A percentile compares a stretch with the other conserved stretches of the same genome.
Evolutionary conservation across 306 rosid genomes (phyloP).

Genomic region (Cicer bijugum): DNA sequence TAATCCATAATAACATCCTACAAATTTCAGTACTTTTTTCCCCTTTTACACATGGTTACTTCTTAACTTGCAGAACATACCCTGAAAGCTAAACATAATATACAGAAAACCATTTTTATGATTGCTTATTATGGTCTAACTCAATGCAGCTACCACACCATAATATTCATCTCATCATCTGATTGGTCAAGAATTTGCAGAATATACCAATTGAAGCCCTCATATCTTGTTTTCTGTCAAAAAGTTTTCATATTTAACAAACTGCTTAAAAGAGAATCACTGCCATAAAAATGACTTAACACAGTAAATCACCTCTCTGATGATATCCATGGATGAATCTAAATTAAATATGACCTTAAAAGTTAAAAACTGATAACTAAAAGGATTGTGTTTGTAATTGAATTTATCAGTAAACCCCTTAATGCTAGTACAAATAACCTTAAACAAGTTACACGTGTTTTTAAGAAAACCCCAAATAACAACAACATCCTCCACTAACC

Average conservation of each 20-base stretch:
- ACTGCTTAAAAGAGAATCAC: not conserved
- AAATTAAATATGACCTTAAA: not conserved
- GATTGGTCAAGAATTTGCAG: no score
- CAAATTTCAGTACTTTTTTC: not conserved
- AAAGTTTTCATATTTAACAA: not conserved
- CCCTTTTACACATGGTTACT: not conserved
- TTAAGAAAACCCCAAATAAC: constrained; percentile 20
- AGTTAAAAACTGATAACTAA: not conserved
- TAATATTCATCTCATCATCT: not conserved
- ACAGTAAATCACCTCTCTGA: not conserved
- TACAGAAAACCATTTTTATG: not conserved
- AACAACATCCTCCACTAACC: not conserved
- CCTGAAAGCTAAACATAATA: not conserved
- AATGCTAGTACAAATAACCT: constrained; percentile 9
- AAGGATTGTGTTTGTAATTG: not conserved
- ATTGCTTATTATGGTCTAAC: not conserved
- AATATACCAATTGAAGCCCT: no score
- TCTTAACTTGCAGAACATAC: not conserved
- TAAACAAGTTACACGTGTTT: not conserved
- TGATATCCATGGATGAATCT: not conserved
- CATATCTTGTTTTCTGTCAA: no score
- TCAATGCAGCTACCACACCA: not conserved
- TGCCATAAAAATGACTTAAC: not conserved
- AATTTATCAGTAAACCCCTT: constrained; percentile 8
- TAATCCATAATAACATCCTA: not conserved